Conservation (phyloP, 768 basidiomycete genomes). For the Boletus huronensis region DNA sequence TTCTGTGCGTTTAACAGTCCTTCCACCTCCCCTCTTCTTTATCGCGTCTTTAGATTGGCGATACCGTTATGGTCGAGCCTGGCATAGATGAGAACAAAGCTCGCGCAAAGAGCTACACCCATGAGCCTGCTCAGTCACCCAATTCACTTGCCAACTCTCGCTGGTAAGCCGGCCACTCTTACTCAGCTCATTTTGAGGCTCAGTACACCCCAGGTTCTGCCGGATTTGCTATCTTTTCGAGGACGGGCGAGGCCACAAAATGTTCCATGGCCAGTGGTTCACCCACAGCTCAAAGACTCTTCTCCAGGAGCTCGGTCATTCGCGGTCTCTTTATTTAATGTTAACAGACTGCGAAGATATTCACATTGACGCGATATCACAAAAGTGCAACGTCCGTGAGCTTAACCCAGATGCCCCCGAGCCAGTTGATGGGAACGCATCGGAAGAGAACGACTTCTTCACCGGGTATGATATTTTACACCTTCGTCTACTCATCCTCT, state of each 20-base stretch:
- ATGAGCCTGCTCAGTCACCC: constrained; percentile 41
- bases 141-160: constrained; percentile 55
- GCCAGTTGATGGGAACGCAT: constrained; percentile 39
- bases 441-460: constrained; percentile 49
- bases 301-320: constrained; percentile 63
- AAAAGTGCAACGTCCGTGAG: constrained; percentile 51
- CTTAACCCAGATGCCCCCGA: constrained; percentile 44
- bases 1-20: constrained; percentile 35
- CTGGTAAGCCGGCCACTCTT: constrained; percentile 47
- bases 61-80: constrained; percentile 59
- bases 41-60: constrained; percentile 47
- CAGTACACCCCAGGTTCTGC: constrained; percentile 54
- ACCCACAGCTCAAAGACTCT: constrained; percentile 60
- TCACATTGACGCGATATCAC: constrained; percentile 51
- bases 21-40: background rate
- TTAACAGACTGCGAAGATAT: constrained; percentile 54
- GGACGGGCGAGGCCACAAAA: constrained; percentile 36
- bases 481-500: background rate
- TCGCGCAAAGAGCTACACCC: constrained; percentile 39
- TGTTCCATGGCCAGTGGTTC: constrained; percentile 73
- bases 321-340: constrained; percentile 54
- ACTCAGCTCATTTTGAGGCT: background rate
- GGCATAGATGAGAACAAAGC: constrained; percentile 46
- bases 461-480: constrained; percentile 42
- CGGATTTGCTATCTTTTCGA: constrained; percentile 65